phyloP scores from a whole-genome alignment of 306 rosid genomes.

The Purshia tridentata region DNA sequence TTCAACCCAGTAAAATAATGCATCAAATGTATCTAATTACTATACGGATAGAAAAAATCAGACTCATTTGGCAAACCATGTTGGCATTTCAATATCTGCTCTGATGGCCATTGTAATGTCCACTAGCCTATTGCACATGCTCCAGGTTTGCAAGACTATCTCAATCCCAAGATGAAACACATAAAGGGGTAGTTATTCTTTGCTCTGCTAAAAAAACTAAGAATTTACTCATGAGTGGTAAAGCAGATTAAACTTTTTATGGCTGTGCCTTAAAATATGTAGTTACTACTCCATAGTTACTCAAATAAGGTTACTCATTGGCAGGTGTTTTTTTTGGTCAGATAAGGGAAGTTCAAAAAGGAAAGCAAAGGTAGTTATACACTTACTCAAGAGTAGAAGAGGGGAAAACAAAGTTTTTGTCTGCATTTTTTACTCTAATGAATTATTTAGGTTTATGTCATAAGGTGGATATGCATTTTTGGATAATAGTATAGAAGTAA shows the following conservation, averaged over 20 bases:
- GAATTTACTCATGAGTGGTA: background rate
- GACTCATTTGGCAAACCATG: background rate
- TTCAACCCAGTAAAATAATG: background rate
- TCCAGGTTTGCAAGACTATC: background rate
- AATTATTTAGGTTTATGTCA: background rate
- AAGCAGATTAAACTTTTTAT: background rate
- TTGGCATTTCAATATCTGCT: background rate
- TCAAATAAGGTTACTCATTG: background rate
- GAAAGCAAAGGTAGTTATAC: background rate
- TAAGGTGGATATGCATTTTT: background rate
- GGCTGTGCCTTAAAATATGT: background rate
- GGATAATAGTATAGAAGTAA: background rate
- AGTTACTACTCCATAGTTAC: background rate
- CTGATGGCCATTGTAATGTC: background rate
- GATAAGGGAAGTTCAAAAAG: background rate
- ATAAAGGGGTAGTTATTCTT: background rate
- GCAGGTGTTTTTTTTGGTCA: background rate
- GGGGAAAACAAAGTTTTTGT: background rate
- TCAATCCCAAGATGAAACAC: background rate
- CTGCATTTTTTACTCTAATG: background rate
- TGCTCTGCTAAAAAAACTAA: background rate
- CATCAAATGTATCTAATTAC: background rate
- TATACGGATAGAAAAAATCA: background rate
- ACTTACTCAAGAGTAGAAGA: background rate
- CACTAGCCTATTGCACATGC: background rate